A percentile compares a stretch with the other conserved stretches of the same genome.
Evolutionary conservation across 106 monocot species (phyloP).

Genomic region (Apostasia shenzhenica): DNA sequence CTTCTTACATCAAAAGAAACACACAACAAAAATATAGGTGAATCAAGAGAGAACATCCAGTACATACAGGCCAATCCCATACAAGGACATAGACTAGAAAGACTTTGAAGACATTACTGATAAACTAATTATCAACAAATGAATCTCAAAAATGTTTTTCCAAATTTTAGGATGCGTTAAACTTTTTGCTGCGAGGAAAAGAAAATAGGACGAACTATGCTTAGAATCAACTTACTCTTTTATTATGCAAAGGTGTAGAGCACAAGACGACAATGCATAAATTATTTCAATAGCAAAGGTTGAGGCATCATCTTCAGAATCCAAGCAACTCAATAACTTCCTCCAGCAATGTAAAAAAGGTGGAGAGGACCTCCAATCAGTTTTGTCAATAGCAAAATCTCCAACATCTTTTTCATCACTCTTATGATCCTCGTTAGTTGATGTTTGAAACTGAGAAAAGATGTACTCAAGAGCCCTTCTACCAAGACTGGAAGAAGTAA

Average conservation of each 20-base stretch:
- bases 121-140: background rate
- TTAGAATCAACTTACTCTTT: constrained; percentile 39
- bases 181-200: no score
- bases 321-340: constrained; percentile 41
- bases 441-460: constrained; percentile 17
- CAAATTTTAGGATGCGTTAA: background rate
- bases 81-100: background rate
- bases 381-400: constrained; percentile 14
- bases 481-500: constrained; percentile 34
- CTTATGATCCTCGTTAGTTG: constrained; percentile 18
- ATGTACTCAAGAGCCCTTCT: constrained; percentile 38
- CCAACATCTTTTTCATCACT: constrained; percentile 16
- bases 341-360: constrained; percentile 74
- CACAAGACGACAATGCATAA: constrained; percentile 39
- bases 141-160: background rate
- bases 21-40: no score
- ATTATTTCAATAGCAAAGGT: constrained; percentile 39
- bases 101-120: constrained; percentile 1
- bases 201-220: background rate
- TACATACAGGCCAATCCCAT: no score
- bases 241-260: constrained; percentile 35
- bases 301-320: constrained; percentile 26
- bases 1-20: no score
- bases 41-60: no score
- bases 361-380: constrained; percentile 29